phyloP scores from a whole-genome alignment of 306 rosid genomes.

The Calophaca sinica region DNA sequence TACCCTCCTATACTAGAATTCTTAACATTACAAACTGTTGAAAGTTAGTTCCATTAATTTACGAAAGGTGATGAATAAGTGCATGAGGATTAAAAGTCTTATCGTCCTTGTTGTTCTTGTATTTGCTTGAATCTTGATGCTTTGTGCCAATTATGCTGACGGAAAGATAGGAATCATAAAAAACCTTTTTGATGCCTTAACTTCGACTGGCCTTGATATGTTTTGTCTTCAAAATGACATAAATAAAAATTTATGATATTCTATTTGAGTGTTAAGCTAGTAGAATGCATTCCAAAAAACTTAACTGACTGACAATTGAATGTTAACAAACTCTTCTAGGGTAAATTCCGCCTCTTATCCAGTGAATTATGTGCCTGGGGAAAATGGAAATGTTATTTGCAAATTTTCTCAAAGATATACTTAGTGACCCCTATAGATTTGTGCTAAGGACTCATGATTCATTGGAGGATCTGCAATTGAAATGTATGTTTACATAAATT shows the following conservation, averaged over 20 bases:
- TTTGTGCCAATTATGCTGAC: slow-evolving; percentile 20
- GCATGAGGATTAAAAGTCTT: slow-evolving; percentile 10
- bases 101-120: slow-evolving; percentile 33
- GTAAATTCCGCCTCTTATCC: slow-evolving; percentile 28
- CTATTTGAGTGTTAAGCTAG: background rate
- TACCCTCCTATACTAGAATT: slow-evolving; percentile 23
- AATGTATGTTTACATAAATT: background rate
- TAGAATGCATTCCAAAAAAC: slow-evolving; percentile 1
- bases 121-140: slow-evolving; percentile 10
- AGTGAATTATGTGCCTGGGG: slow-evolving; percentile 11
- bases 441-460: slow-evolving; percentile 4
- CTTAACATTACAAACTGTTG: slow-evolving; percentile 24
- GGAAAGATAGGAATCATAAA: slow-evolving; percentile 24
- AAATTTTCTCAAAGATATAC: slow-evolving; percentile 19
- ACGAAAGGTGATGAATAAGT: slow-evolving; percentile 9
- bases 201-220: background rate
- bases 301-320: slow-evolving; percentile 14
- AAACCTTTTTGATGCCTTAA: slow-evolving; percentile 25
- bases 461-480: slow-evolving; percentile 1
- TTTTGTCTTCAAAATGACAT: slow-evolving; percentile 32
- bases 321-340: slow-evolving; percentile 21
- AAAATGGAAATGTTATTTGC: slow-evolving; percentile 28
- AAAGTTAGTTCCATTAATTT: slow-evolving; percentile 34
- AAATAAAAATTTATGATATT: slow-evolving; percentile 33
- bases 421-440: slow-evolving; percentile 3